phyloP scores from a whole-genome alignment of 306 rosid genomes.

The Gastrolobium bilobum region DNA sequence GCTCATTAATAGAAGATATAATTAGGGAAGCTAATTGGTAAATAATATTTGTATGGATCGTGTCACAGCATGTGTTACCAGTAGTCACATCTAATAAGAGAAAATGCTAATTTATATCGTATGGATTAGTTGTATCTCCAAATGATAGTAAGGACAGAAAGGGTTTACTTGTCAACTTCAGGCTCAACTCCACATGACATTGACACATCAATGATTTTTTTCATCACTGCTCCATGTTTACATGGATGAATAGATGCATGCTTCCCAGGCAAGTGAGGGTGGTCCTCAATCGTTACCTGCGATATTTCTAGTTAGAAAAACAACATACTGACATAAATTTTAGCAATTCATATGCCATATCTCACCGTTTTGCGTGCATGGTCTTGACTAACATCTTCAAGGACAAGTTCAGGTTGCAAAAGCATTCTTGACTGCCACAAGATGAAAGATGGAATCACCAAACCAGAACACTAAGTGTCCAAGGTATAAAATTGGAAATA shows the following conservation, averaged over 20 bases:
- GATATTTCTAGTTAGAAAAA: conserved; percentile 31
- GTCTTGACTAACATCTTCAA: conserved; percentile 98
- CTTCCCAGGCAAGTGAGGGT: conserved; percentile 95
- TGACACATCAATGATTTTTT: conserved; percentile 92
- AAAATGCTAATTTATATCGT: conserved; percentile 8
- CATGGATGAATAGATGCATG: conserved; percentile 99
- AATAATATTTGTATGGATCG: background rate
- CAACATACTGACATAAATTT: conserved; percentile 6
- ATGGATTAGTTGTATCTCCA: conserved; percentile 5
- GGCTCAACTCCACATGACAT: conserved; percentile 99
- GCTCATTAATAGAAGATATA: no score
- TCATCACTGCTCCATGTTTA: conserved; percentile 97
- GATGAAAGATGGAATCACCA: conserved; percentile 17
- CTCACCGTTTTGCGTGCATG: conserved; percentile 97
- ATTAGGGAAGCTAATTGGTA: conserved; percentile 26
- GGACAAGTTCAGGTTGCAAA: conserved; percentile 89
- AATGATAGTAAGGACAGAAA: conserved; percentile 39
- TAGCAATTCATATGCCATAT: conserved; percentile 18
- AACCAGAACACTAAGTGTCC: background rate
- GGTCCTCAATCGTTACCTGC: conserved; percentile 95
- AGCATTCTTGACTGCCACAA: conserved; percentile 84
- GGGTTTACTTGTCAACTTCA: conserved; percentile 88
- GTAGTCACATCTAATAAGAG: conserved; percentile 22
- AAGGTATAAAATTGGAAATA: conserved; percentile 5
- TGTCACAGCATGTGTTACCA: background rate